Evolutionary conservation across 1,139 yeast genomes (phyloP).

Genomic region (Hyphopichia burtonii): DNA sequence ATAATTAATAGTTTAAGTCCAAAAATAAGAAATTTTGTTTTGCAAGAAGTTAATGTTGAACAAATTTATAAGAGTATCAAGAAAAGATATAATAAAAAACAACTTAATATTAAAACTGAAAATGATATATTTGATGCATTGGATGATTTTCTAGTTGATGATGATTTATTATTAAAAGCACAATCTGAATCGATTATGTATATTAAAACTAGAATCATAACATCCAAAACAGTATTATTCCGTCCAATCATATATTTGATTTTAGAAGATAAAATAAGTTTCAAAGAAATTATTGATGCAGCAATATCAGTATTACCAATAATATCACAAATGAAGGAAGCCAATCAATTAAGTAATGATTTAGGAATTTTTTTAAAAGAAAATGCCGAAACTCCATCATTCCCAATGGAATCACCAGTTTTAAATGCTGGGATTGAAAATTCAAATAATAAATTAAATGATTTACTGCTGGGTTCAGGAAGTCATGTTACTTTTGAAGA

Average conservation of each 20-base stretch:
- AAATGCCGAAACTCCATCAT: background rate
- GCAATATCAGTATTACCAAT: constrained; percentile 16
- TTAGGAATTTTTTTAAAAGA: background rate
- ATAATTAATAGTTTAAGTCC: constrained; percentile 39
- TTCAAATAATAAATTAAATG: background rate
- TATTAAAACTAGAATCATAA: constrained; percentile 37
- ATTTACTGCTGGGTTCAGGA: background rate
- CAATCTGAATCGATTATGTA: constrained; percentile 42
- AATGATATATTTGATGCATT: constrained; percentile 21
- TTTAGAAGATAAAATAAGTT: constrained; percentile 29
- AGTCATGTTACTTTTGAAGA: background rate
- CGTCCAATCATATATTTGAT: constrained; percentile 38
- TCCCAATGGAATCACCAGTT: background rate
- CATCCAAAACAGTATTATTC: constrained; percentile 32
- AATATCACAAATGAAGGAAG: background rate
- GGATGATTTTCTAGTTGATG: constrained; percentile 37
- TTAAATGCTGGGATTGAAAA: background rate
- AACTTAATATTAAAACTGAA: constrained; percentile 6
- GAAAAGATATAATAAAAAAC: constrained; percentile 19
- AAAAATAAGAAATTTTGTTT: constrained; percentile 30
- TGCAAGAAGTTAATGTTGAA: constrained; percentile 35
- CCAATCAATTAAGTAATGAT: background rate
- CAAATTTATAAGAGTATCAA: constrained; percentile 32
- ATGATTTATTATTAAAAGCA: constrained; percentile 32
- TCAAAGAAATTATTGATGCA: constrained; percentile 25